Base-by-base conservation (phyloP, 139 green algal species). In the Auxenochlorella pyrenoidosa region DNA sequence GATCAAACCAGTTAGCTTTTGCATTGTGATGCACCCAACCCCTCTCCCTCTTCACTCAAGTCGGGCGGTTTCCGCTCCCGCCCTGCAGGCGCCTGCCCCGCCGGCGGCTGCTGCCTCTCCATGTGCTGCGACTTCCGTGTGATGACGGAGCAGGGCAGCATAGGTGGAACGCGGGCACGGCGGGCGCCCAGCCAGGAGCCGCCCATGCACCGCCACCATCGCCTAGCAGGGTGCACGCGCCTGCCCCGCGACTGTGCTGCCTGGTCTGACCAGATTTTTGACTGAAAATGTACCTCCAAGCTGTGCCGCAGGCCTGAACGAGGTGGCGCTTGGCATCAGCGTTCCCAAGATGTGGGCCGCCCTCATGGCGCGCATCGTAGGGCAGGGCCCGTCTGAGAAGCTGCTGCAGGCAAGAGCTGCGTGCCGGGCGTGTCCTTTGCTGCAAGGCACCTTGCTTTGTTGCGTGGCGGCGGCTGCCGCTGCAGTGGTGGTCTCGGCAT, bases 81-180 rank as follows among this genome's bases (percentile, higher is more conserved):
- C 36, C 3, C 51, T 84, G 79, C 60, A 85, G 80, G 82, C 32
- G 95, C 95, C 28, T 98, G 96, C 89, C 96, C 97, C n/a, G 97
- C 97, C 19, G 97, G 96, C 51, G 97, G 97, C 22, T 98, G 96
- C 92, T 92, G 91, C 40, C 94, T 98, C 41, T 86, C 96, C 4
- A 79, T 99, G 81, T 97, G 95, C 91, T 98, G 96, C 86, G 97
- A 99, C 86, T 84, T 94, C 70, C 93, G 96, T 40, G 68, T 98
- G 28, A 97, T 98, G 91, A 97, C 94, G 0, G 93, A 95, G 66
- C 24, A 34, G 2, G 91, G 89, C 5, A 79, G 86, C 36, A 93
- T 95, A 19, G 94, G 94, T 89, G 59, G 18, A 72, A 22, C 38
- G 38, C 54, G 71, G 51, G 21, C 65, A 43, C 34, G 51, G 22